phyloP scores from a whole-genome alignment of 164 flowering plant species.

The Umbellularia californica region DNA sequence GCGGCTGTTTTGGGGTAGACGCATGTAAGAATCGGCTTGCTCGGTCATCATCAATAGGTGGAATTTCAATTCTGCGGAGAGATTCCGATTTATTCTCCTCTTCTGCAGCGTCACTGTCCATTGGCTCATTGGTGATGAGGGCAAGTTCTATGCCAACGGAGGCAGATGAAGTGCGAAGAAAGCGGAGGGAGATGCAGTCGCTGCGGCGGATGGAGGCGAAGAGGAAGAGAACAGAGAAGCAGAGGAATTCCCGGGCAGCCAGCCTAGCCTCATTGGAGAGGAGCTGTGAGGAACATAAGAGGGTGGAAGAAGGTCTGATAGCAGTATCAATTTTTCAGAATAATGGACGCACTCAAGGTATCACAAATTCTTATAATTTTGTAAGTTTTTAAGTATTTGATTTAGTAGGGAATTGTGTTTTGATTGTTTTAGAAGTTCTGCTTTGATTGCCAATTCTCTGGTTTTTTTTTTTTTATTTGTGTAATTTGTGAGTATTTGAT shows the following conservation, averaged over 20 bases:
- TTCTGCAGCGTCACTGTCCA: conserved; percentile 6
- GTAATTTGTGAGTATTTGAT: background rate
- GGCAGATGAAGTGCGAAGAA: conserved; percentile 85
- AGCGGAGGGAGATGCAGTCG: conserved; percentile 80
- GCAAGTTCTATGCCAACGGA: conserved; percentile 72
- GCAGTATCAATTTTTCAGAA: conserved; percentile 3
- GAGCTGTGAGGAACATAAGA: conserved; percentile 17
- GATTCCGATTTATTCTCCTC: conserved; percentile 25
- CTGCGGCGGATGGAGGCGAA: conserved; percentile 83
- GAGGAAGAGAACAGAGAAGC: conserved; percentile 68
- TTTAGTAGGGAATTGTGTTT: background rate
- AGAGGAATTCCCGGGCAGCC: conserved; percentile 7
- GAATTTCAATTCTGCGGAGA: conserved; percentile 30
- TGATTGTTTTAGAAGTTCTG: background rate
- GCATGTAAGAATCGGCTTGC: conserved; percentile 34
- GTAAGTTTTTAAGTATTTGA: background rate
- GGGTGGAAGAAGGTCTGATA: conserved; percentile 19
- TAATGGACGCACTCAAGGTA: conserved; percentile 37
- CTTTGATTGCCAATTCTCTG: background rate
- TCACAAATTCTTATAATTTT: background rate
- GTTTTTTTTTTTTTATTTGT: background rate
- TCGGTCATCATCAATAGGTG: conserved; percentile 65
- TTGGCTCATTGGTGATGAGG: conserved; percentile 33
- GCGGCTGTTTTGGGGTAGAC: conserved; percentile 84
- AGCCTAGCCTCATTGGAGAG: conserved; percentile 10